Percentiles rank a stretch among this genome's conserved stretches.
phyloP scores from a whole-genome alignment of 1,139 yeast species.

The Blastobotrys ciferrii region DNA sequence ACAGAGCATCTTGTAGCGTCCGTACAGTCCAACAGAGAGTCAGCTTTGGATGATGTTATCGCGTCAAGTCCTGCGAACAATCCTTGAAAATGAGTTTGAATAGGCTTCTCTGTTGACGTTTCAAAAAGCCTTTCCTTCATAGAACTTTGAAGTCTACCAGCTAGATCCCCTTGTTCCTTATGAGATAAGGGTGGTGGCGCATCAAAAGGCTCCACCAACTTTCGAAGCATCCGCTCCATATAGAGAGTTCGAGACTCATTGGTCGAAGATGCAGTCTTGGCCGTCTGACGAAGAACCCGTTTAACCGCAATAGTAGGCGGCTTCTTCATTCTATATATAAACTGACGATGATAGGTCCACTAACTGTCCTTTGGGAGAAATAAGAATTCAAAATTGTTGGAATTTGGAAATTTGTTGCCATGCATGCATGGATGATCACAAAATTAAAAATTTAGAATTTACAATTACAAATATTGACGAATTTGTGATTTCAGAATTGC shows the following conservation, averaged over 20 bases:
- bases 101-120: constrained; percentile 23
- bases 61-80: constrained; percentile 30
- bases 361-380: background rate
- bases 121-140: constrained; percentile 22
- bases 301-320: background rate
- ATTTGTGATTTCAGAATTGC: too few relatives aligned
- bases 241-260: background rate
- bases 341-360: too few relatives aligned
- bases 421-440: background rate
- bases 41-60: constrained; percentile 13
- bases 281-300: background rate
- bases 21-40: constrained; percentile 9
- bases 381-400: too few relatives aligned
- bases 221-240: constrained; percentile 18
- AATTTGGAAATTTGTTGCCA: background rate
- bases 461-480: too few relatives aligned
- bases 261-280: background rate
- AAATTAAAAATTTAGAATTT: too few relatives aligned
- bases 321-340: background rate
- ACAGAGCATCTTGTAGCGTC: constrained; percentile 13
- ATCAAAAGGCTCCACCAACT: constrained; percentile 25
- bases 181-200: constrained; percentile 27
- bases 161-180: constrained; percentile 25
- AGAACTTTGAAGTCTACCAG: constrained; percentile 22
- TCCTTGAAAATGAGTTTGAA: constrained; percentile 30